These are phyloP conservation scores for Phytophthora pluvialis DNA, from an alignment of 352 stramenopile genomes.

Conservation along the genomic window DNA sequence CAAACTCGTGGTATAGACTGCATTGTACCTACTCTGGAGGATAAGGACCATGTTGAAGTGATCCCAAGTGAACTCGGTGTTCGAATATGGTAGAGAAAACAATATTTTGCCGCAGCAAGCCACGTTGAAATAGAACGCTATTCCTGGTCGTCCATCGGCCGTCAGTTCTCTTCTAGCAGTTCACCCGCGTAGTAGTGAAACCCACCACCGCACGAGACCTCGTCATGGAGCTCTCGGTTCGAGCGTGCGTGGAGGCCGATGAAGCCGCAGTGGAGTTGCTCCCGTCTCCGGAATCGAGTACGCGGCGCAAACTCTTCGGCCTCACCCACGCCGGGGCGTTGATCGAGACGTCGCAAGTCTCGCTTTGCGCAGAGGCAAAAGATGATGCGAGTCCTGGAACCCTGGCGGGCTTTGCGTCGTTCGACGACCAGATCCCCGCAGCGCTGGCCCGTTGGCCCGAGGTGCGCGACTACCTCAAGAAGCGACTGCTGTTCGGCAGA, in stretches of 20 bases:
- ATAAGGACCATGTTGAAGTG: too few species aligned
- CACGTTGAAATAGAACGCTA: constrained; percentile 10
- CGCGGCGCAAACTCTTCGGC: constrained; percentile 64
- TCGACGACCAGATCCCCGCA: constrained; percentile 62
- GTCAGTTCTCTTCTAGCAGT: too few species aligned
- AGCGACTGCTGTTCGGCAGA: constrained; percentile 56
- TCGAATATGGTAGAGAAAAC: background rate
- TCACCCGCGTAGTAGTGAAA: background rate
- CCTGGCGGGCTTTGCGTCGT: constrained; percentile 61
- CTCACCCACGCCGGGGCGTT: constrained; percentile 61
- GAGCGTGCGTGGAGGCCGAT: constrained; percentile 50
- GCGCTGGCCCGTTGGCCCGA: constrained; percentile 57
- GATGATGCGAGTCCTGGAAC: constrained; percentile 5
- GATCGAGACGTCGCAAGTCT: constrained; percentile 65
- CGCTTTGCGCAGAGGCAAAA: constrained; percentile 46
- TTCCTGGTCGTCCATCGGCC: constrained; percentile 1
- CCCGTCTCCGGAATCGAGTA: constrained; percentile 43
- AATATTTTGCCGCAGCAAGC: too few species aligned
- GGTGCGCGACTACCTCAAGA: constrained; percentile 72
- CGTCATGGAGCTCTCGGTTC: constrained; percentile 48
- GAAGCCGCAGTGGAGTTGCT: constrained; percentile 50
- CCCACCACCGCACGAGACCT: background rate
- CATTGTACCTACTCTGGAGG: too few species aligned
- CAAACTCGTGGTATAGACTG: too few species aligned
- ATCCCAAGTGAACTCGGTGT: too few species aligned